Conservation (phyloP, 2,329 filamentous ascomycete genomes). For the Fusarium keratoplasticum region DNA sequence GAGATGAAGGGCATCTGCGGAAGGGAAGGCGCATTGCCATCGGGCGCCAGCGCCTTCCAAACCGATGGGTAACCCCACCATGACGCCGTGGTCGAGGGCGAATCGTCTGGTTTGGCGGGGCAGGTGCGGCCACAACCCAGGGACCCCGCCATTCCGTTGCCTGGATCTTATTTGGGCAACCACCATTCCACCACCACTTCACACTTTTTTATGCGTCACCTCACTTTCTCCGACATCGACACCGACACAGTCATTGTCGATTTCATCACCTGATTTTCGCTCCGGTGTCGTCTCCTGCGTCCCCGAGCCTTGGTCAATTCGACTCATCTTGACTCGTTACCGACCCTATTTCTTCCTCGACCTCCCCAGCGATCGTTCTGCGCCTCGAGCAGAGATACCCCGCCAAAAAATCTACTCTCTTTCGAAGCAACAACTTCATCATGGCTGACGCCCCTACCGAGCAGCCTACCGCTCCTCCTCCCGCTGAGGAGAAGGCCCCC, state of each 20-base stretch:
- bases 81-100: slow-evolving; percentile 34
- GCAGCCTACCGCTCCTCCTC: slow-evolving; percentile 26
- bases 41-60: slow-evolving; percentile 1
- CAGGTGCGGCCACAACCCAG: slow-evolving; percentile 33
- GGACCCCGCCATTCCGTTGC: slow-evolving; percentile 35
- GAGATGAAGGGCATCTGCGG: not conserved
- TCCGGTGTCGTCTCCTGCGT: slow-evolving; percentile 19
- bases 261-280: slow-evolving; percentile 32
- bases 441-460: slow-evolving; percentile 41
- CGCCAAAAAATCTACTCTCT: slow-evolving; percentile 1
- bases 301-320: slow-evolving; percentile 12
- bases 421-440: slow-evolving; percentile 9
- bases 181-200: slow-evolving; percentile 29
- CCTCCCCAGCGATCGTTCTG: slow-evolving; percentile 2
- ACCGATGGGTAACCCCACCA: slow-evolving; percentile 35
- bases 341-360: slow-evolving; percentile 11
- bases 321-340: slow-evolving; percentile 8
- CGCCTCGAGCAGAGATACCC: slow-evolving; percentile 9
- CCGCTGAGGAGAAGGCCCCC: slow-evolving; percentile 30
- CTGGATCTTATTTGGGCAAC: slow-evolving; percentile 20
- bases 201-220: slow-evolving; percentile 43
- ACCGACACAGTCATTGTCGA: slow-evolving; percentile 37
- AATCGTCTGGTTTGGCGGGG: slow-evolving; percentile 40
- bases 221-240: slow-evolving; percentile 28
- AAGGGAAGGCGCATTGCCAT: not conserved